Evolutionary conservation across 2,329 filamentous ascomycete genomes (phyloP).

Genomic region (Aspergillus tamarii): DNA sequence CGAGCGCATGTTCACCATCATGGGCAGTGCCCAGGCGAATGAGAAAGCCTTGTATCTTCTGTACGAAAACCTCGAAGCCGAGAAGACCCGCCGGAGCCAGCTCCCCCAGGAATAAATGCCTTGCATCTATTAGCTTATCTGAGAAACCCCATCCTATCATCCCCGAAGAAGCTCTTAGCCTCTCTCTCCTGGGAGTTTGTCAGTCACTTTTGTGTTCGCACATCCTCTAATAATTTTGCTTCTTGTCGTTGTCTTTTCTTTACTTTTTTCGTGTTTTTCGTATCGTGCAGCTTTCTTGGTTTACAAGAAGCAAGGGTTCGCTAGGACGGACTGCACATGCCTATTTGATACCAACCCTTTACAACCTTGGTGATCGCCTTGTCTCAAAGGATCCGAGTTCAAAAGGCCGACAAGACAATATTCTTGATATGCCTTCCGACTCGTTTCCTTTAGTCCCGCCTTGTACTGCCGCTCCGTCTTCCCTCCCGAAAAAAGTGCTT

Average conservation of each 20-base stretch:
- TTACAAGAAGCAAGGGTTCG: constrained; percentile 30
- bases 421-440: constrained; percentile 6
- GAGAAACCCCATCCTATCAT: not conserved
- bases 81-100: constrained; percentile 97
- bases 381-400: constrained; percentile 24
- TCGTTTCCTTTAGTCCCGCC: constrained; percentile 8
- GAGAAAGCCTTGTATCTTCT: constrained; percentile 94
- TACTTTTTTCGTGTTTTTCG: constrained; percentile 20
- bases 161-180: constrained; percentile 3
- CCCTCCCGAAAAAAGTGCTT: constrained; percentile 17
- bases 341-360: constrained; percentile 30
- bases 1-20: constrained; percentile 99
- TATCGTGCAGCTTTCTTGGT: constrained; percentile 27
- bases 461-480: constrained; percentile 8
- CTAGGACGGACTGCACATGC: constrained; percentile 27
- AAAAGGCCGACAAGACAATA: constrained; percentile 15
- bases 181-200: constrained; percentile 3
- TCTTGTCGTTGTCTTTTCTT: constrained; percentile 25
- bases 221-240: constrained; percentile 20
- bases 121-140: not conserved
- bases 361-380: constrained; percentile 20
- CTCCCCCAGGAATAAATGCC: constrained; percentile 59
- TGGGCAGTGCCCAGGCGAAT: constrained; percentile 90
- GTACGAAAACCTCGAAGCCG: constrained; percentile 97
- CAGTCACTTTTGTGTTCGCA: constrained; percentile 6